Conservation (phyloP, 352 stramenopile species). For the Phytopythium mirpurense region DNA sequence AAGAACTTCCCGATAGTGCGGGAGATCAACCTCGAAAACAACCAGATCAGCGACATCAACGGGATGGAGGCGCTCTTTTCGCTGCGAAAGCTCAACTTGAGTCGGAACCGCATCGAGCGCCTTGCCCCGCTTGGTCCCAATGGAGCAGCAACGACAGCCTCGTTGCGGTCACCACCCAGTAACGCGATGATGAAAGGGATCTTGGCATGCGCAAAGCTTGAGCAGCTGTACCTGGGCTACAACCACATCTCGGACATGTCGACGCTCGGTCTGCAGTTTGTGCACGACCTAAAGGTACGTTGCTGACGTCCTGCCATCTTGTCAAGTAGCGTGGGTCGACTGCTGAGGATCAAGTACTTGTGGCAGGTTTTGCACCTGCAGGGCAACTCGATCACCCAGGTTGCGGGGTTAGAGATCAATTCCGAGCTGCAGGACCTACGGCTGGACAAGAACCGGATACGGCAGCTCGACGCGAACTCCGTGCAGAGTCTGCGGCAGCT, state of each 20-base stretch:
- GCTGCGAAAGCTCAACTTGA: conserved; percentile 65
- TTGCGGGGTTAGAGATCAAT: conserved; percentile 59
- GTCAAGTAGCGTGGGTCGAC: too few relatives aligned
- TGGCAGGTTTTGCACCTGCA: conserved; percentile 64
- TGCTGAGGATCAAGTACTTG: too few relatives aligned
- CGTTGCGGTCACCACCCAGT: conserved; percentile 3
- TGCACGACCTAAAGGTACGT: conserved; percentile 59
- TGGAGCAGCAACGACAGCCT: not conserved
- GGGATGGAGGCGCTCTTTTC: conserved; percentile 58
- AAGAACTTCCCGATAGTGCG: conserved; percentile 58
- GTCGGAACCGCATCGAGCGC: conserved; percentile 67
- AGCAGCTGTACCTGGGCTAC: conserved; percentile 67
- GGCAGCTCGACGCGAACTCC: conserved; percentile 59
- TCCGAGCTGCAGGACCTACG: conserved; percentile 62
- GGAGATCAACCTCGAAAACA: conserved; percentile 83
- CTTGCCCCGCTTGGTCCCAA: conserved; percentile 17
- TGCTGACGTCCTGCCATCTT: too few relatives aligned
- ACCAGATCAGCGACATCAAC: conserved; percentile 72
- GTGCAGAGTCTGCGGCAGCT: conserved; percentile 45
- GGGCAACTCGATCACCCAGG: conserved; percentile 70
- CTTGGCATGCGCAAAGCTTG: conserved; percentile 50
- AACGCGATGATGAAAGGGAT: conserved; percentile 41
- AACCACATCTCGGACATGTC: conserved; percentile 82
- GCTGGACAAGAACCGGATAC: conserved; percentile 82
- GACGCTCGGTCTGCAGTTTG: conserved; percentile 52